Evolutionary conservation across 768 basidiomycete genomes (phyloP).

Genomic region (Coprinellus micaceus): DNA sequence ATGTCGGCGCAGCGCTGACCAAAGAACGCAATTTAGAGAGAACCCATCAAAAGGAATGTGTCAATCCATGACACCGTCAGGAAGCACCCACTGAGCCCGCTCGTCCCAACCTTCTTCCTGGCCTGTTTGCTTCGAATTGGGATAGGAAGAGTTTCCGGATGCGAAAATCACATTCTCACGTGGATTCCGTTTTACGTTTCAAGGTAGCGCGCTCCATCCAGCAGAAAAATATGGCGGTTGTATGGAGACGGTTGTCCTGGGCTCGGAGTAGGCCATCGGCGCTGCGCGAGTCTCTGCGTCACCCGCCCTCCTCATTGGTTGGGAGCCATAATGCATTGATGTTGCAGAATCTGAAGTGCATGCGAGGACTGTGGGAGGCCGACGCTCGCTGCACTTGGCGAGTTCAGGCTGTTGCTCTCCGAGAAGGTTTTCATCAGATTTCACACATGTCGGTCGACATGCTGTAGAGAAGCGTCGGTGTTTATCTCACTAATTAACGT

Average conservation of each 20-base stretch:
- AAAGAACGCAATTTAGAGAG: not conserved
- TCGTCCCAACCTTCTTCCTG: not conserved
- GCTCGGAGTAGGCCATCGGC: too few species aligned
- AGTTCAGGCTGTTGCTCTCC: not conserved
- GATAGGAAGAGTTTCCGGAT: conserved; percentile 1
- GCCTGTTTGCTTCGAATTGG: not conserved
- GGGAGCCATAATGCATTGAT: too few species aligned
- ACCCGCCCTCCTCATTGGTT: too few species aligned
- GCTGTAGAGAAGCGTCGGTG: conserved; percentile 7
- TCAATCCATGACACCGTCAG: not conserved
- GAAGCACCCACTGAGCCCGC: conserved; percentile 8
- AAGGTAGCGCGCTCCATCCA: not conserved
- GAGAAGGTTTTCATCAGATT: not conserved
- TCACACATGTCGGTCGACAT: not conserved
- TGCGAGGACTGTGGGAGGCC: not conserved
- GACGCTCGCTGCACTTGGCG: too few species aligned
- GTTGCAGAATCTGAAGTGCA: not conserved
- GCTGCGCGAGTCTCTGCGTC: too few species aligned
- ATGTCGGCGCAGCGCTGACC: not conserved
- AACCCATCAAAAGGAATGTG: conserved; percentile 7
- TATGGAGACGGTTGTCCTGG: too few species aligned
- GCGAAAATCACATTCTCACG: conserved; percentile 12
- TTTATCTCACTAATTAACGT: conserved; percentile 13
- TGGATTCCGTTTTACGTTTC: conserved; percentile 5
- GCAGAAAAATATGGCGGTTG: not conserved